These are phyloP conservation scores for Arthrinium puccinioides DNA, from an alignment of 2,329 filamentous ascomycete genomes.

Conservation along the genomic window DNA sequence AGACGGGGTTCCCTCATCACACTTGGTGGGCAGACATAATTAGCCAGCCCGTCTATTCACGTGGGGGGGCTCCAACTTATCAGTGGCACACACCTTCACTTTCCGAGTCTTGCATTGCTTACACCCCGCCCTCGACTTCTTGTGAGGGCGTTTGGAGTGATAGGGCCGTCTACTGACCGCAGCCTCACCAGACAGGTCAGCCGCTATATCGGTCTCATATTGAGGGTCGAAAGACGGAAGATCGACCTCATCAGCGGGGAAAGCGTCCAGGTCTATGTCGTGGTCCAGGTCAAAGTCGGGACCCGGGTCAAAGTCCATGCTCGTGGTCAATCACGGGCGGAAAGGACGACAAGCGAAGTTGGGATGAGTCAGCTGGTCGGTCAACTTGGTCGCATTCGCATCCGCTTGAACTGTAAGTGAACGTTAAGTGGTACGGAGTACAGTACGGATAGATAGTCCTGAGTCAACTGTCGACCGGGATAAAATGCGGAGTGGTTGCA, in stretches of 20 bases:
- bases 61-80: too few species aligned
- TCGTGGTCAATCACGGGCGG: neutral
- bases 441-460: too few species aligned
- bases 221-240: constrained; percentile 1
- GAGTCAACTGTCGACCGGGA: too few species aligned
- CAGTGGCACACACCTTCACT: constrained; percentile 35
- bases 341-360: neutral
- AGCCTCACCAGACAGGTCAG: constrained; percentile 5
- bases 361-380: constrained; percentile 6
- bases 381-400: constrained; percentile 1
- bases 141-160: constrained; percentile 45
- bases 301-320: constrained; percentile 7
- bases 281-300: constrained; percentile 4
- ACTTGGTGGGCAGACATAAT: too few species aligned
- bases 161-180: constrained; percentile 21
- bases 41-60: too few species aligned
- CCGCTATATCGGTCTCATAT: neutral
- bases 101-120: constrained; percentile 47
- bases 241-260: constrained; percentile 1
- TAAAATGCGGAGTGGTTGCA: too few species aligned
- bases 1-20: constrained; percentile 34
- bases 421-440: too few species aligned
- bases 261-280: constrained; percentile 4
- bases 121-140: constrained; percentile 47
- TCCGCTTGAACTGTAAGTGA: neutral